phyloP scores from a whole-genome alignment of 305 asterid species.

The Fraxinus sp. region DNA sequence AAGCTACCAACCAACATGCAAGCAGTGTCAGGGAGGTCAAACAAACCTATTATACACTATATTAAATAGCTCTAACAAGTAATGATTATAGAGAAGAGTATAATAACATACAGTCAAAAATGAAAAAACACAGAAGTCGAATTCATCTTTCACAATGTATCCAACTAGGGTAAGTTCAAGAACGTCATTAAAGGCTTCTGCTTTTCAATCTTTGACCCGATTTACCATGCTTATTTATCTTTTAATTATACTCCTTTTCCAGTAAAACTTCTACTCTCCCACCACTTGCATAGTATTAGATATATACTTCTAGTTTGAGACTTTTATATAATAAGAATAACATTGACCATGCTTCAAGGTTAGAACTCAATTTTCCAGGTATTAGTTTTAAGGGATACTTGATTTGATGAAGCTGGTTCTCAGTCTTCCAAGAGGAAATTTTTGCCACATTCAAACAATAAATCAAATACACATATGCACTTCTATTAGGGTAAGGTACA shows the following conservation, averaged over 20 bases:
- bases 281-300: not conserved
- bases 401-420: not conserved
- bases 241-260: not conserved
- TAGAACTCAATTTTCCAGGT: not conserved
- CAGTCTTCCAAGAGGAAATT: not conserved
- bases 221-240: not conserved
- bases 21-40: not conserved
- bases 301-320: not conserved
- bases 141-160: not conserved
- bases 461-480: not conserved
- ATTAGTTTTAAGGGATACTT: not conserved
- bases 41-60: not conserved
- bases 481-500: not conserved
- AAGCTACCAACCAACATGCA: not conserved
- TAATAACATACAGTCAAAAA: not conserved
- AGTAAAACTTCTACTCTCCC: not conserved
- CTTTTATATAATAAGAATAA: not conserved
- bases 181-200: not conserved
- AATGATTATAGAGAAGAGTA: not conserved
- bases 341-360: not conserved
- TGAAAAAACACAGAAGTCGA: not conserved
- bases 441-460: not conserved
- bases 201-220: not conserved
- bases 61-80: not conserved
- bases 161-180: not conserved